Evolutionary conservation across 805 yeast genomes (phyloP).

Genomic region (Yarrowia keelungensis): DNA sequence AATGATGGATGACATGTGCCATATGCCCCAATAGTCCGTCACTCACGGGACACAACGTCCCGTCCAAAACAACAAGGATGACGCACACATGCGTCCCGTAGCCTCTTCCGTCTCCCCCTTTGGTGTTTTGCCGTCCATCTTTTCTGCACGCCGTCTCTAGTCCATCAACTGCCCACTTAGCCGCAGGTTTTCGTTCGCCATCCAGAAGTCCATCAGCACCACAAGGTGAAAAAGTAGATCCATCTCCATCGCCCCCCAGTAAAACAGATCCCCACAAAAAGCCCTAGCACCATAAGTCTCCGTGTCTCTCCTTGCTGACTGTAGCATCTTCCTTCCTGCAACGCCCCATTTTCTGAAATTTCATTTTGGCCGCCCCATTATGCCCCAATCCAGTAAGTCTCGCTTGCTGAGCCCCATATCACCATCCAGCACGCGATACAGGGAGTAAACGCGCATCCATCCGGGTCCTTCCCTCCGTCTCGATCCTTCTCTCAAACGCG

Average conservation of each 20-base stretch:
- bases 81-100: slow-evolving; percentile 5
- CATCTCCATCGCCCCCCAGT: slow-evolving; percentile 1
- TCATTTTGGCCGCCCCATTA: neutral
- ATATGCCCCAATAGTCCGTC: neutral
- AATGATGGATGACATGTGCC: too few relatives aligned
- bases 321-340: neutral
- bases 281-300: neutral
- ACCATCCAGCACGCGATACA: slow-evolving; percentile 1
- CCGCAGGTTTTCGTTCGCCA: neutral
- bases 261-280: slow-evolving; percentile 2
- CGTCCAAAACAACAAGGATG: neutral
- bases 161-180: too few relatives aligned
- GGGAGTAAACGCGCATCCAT: too few relatives aligned
- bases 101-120: neutral
- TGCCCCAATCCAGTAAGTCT: neutral
- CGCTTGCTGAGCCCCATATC: neutral
- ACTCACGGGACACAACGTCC: too few relatives aligned
- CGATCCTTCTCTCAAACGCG: slow-evolving; percentile 3
- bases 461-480: neutral
- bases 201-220: slow-evolving; percentile 2
- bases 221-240: neutral
- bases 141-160: neutral
- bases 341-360: neutral
- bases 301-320: slow-evolving; percentile 3
- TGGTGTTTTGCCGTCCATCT: neutral